phyloP scores from a whole-genome alignment of 2,329 filamentous ascomycete species.

The Coleophoma crateriformis region DNA sequence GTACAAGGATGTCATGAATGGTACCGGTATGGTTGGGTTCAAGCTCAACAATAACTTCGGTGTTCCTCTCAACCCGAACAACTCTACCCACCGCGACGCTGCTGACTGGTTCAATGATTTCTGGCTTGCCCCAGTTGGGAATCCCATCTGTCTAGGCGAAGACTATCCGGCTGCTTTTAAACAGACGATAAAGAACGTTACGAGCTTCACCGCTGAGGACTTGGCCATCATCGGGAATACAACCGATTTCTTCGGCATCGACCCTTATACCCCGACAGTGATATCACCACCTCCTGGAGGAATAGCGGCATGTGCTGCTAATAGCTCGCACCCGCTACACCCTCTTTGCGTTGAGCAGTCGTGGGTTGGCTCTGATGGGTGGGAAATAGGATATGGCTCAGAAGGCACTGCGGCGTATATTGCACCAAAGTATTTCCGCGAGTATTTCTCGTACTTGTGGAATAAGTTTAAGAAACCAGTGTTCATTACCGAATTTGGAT shows the following conservation, averaged over 20 bases:
- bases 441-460: constrained; percentile 50
- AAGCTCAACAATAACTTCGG: constrained; percentile 38
- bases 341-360: constrained; percentile 48
- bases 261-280: constrained; percentile 51
- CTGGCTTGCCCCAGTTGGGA: constrained; percentile 39
- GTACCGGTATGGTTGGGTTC: constrained; percentile 40
- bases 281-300: constrained; percentile 39
- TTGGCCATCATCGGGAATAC: constrained; percentile 43
- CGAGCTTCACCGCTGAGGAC: constrained; percentile 38
- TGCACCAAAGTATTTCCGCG: constrained; percentile 51
- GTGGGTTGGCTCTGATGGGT: constrained; percentile 40
- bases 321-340: constrained; percentile 36
- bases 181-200: constrained; percentile 19
- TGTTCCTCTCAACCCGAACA: constrained; percentile 34
- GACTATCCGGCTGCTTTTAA: constrained; percentile 41
- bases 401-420: constrained; percentile 49
- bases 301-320: constrained; percentile 40
- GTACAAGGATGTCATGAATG: constrained; percentile 46
- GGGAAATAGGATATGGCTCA: constrained; percentile 53
- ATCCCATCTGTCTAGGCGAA: constrained; percentile 44
- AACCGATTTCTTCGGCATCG: constrained; percentile 49
- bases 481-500: constrained; percentile 48
- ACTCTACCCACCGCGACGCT: constrained; percentile 2
- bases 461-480: constrained; percentile 49
- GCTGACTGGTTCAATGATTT: constrained; percentile 29